These are phyloP conservation scores for Diaporthe vaccinii DNA, from an alignment of 2,329 filamentous ascomycete genomes.

Conservation along the genomic window DNA sequence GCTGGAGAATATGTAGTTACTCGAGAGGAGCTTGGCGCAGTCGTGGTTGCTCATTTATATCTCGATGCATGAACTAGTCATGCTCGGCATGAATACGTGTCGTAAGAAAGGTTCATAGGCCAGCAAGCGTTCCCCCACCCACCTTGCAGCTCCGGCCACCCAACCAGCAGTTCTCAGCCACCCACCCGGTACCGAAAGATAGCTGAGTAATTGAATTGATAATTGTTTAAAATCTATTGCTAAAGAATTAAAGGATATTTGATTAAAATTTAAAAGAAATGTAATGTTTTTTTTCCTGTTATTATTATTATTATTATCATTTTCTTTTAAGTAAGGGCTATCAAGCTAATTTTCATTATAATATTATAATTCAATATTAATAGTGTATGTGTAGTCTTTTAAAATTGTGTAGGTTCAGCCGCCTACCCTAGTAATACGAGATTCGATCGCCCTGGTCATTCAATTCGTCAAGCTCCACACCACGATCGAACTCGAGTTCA, in stretches of 20 bases:
- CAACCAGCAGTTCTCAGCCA: not conserved
- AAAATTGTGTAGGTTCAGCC: not conserved
- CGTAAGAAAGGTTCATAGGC: conserved; percentile 13
- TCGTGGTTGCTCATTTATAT: not conserved
- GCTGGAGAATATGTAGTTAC: not conserved
- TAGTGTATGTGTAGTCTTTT: not conserved
- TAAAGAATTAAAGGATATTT: not conserved
- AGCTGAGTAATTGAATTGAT: not conserved
- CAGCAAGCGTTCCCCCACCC: conserved; percentile 5
- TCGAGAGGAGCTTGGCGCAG: conserved; percentile 16
- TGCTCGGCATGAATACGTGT: not conserved
- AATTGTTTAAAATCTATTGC: not conserved
- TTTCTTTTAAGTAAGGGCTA: no score
- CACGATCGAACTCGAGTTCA: not conserved
- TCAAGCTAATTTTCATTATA: no score
- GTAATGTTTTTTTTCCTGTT: not conserved
- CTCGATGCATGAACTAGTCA: not conserved
- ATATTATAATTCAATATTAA: not conserved
- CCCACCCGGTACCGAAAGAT: not conserved
- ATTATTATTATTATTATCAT: not conserved
- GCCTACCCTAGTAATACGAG: not conserved
- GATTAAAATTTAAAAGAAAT: not conserved
- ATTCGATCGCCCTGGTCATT: not conserved
- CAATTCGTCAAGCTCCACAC: not conserved
- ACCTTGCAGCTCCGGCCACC: not conserved